Base-by-base conservation (phyloP, 768 basidiomycete genomes). In the Sarcomyxa edulis region DNA sequence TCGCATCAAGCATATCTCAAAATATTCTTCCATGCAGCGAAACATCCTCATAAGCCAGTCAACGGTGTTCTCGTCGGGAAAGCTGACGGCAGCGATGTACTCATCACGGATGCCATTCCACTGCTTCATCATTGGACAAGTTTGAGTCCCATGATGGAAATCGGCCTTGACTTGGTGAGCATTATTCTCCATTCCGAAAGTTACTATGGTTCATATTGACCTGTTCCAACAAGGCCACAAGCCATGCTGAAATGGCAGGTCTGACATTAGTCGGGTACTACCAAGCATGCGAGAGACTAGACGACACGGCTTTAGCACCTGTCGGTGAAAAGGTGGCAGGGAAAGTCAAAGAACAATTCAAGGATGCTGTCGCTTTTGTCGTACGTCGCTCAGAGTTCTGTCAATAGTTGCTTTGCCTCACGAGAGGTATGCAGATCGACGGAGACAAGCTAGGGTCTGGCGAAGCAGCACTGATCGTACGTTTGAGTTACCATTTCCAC, bases 121-220 rank as follows among this genome's bases (percentile, higher is more conserved):
- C 66, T 92, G 24, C 71, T 88, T 35, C 88, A 92, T 53, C 80
- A 88, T 53, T 91, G 87, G 87, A 87, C 85, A 6, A 81, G 73
- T 48, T 67, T 92, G 37, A 84, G 81, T 44, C 84, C 85, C 3
- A 84, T 84, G 80, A 88, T 88, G 82, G 86, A 89, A 54, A 79
- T 87, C 44, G 88, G 85, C 18, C 69, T 89, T 28, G 84, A 86
- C 49, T 62, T 87, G 52, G 86, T 85, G 47, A 48, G 78, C 61
- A 20, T 12, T 22, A 26, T 24, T 14, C 20, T 19, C 25, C 39
- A 10, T 27, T n/a, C 35, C 11, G 22, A 30, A 40, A 19, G 25
- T 40, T 25, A 39, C n/a, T n/a, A n/a, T n/a, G 28, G 22, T 25
- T 40, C 24, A 42, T 6, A 11, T 21, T 15, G 12, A 39, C 35